A percentile compares a stretch with the other conserved stretches of the same genome.
Conservation (phyloP, 257 asterid species). For the Solanum ossicruentum region DNA sequence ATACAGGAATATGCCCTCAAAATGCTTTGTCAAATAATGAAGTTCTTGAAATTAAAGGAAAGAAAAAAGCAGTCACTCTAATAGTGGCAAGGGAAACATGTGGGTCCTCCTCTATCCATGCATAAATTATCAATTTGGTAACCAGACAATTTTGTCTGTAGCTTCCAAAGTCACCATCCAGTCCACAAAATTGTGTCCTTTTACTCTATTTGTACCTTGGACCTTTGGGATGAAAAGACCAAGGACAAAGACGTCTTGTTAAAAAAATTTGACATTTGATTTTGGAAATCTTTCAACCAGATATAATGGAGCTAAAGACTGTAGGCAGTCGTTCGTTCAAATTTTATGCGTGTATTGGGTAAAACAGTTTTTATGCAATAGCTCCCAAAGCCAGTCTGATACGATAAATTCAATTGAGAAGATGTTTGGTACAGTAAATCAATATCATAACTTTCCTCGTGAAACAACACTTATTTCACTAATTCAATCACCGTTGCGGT, state of each 20-base stretch:
- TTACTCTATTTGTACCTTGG: not conserved
- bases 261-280: no score
- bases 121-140: not conserved
- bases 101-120: not conserved
- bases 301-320: not conserved
- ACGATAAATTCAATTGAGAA: no score
- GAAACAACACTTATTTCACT: not conserved
- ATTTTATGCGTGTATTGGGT: no score
- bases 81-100: not conserved
- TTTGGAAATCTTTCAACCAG: not conserved
- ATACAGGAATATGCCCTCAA: not conserved
- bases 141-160: not conserved
- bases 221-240: not conserved
- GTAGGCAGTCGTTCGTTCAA: no score
- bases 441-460: no score
- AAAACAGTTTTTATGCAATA: no score
- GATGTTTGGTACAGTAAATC: no score
- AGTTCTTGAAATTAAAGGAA: not conserved
- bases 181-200: not conserved
- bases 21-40: not conserved
- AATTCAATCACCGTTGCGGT: not conserved
- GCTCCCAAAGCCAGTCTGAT: no score
- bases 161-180: not conserved
- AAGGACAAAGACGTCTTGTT: not conserved
- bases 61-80: not conserved